Evolutionary conservation across 805 yeast species (phyloP).

Genomic region (Candida sithepensis): DNA sequence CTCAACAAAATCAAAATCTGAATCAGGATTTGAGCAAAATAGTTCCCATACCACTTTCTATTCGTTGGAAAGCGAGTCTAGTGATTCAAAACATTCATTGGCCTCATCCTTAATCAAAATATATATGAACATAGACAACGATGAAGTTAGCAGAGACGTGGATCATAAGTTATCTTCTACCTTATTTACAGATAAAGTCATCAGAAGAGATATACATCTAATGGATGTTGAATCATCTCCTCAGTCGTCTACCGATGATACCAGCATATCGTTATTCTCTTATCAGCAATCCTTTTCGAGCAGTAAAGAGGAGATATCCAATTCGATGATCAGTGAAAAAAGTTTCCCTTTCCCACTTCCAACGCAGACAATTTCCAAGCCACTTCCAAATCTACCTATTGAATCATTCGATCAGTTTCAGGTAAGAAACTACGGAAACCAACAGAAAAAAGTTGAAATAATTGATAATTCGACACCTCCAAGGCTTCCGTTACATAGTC

Average conservation of each 20-base stretch:
- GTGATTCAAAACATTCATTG: constrained; percentile 9
- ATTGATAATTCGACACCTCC: constrained; percentile 5
- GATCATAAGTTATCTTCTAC: too few relatives aligned
- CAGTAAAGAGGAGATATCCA: neutral
- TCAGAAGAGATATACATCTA: neutral
- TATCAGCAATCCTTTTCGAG: constrained; percentile 5
- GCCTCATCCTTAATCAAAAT: constrained; percentile 12
- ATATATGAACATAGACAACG: constrained; percentile 7
- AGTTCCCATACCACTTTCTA: neutral
- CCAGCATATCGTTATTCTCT: constrained; percentile 15
- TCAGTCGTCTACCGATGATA: constrained; percentile 4
- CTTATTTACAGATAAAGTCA: too few relatives aligned
- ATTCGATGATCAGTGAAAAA: neutral
- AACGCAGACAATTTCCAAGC: constrained; percentile 5
- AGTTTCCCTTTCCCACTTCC: constrained; percentile 2
- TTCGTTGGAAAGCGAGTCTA: neutral
- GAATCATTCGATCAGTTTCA: constrained; percentile 20
- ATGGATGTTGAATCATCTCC: constrained; percentile 1
- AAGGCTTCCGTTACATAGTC: constrained; percentile 5
- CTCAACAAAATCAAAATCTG: neutral
- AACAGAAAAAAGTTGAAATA: neutral
- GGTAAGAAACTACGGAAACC: constrained; percentile 18
- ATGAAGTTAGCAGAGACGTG: neutral
- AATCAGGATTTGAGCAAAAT: neutral
- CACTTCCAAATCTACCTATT: constrained; percentile 24